These are phyloP conservation scores for Alternaria longipes DNA, from an alignment of 2,329 filamentous ascomycete species.

Conservation along the genomic window DNA sequence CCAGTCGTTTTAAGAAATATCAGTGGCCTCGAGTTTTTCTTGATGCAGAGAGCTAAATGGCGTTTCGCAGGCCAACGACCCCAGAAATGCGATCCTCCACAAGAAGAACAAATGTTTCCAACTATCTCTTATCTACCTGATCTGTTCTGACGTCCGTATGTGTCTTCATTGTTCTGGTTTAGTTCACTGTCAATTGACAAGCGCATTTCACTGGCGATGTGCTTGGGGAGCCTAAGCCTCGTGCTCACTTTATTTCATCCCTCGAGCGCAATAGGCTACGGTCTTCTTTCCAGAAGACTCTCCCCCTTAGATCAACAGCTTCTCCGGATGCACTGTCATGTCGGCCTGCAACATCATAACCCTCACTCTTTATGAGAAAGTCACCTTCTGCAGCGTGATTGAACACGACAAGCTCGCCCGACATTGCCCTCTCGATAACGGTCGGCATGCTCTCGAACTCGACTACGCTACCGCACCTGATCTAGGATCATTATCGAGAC, in stretches of 20 bases:
- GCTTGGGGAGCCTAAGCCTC: not conserved
- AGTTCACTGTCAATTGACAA: not conserved
- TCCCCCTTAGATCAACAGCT: not conserved
- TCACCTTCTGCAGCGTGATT: not conserved
- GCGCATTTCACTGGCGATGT: not conserved
- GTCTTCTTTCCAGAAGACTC: not conserved
- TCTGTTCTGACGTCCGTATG: not conserved
- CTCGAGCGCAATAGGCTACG: not conserved
- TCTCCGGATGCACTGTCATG: not conserved
- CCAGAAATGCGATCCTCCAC: not conserved
- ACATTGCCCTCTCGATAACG: not conserved
- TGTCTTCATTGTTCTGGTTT: not conserved
- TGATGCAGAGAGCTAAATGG: not conserved
- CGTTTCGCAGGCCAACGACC: not conserved
- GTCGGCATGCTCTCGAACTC: not conserved
- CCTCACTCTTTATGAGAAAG: not conserved
- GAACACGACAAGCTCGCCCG: not conserved
- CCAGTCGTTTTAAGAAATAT: not conserved
- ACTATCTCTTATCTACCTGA: not conserved
- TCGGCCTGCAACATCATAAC: not conserved
- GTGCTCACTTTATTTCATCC: not conserved
- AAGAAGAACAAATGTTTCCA: not conserved
- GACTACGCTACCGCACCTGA: not conserved
- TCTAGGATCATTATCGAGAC: not conserved
- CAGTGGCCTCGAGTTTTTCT: not conserved